Base-by-base conservation (phyloP, 2,329 filamentous ascomycete genomes). In the Gremmenia infestans region DNA sequence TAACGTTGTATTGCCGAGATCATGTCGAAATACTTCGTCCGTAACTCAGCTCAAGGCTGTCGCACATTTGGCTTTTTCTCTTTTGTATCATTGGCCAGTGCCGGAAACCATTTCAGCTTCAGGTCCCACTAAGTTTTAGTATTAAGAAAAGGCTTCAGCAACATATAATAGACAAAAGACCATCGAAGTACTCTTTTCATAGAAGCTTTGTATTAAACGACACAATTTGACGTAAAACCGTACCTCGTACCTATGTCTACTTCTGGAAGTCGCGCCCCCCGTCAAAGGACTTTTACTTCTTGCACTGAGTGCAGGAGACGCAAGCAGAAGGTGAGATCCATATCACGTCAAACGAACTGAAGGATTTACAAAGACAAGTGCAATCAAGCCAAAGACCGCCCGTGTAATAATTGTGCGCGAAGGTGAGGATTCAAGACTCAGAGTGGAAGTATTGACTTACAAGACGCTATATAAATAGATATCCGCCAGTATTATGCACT, bases 351-450 rank as follows among this genome's bases (percentile, higher is more conserved):
- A 35, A 39, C 11, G 17, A 39, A 35, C 14, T 23, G 9, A 22
- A 7, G 15, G n/a, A 42, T 23, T 50, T 22, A 50, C 48, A n/a
- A 22, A 50, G 35, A 22, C 7, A 42, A 57, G 56, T 65, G 63
- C 54, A 65, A 65, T 45, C 61, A 65, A 59, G 59, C 63, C 19
- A 65, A 62, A 61, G 61, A 63, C 49, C 50, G 63, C 3, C 63
- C 61, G 1, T 65, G 63, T 48, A 62, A 58, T 23, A 63, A 65
- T 47, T 65, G 63, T 52, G 53, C 58, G 8, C 56, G 63, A 19
- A 49, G 45, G 45, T 47, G 12, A 47, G 23, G 25, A 15, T 15
- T 35, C 14, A 17, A 25, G 22, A 14, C 45, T 35, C 23, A 5
- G 23, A 25, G 25, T 47, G 19, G 14, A 25, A 22, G 14, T 11